Conservation (phyloP, 2,329 filamentous ascomycete genomes). For the Nakataea oryzae region DNA sequence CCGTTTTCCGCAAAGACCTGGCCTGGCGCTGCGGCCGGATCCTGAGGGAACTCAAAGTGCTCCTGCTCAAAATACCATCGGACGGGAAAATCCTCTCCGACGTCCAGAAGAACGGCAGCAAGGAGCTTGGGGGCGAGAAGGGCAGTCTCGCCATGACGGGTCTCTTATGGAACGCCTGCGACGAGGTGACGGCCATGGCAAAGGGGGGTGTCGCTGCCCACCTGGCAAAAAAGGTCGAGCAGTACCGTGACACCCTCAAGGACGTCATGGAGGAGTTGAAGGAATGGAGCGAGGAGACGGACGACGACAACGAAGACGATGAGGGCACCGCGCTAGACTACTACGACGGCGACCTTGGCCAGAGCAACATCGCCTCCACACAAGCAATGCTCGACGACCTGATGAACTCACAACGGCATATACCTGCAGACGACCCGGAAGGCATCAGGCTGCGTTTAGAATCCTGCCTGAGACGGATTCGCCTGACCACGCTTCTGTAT, state of each 20-base stretch:
- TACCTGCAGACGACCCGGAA: constrained; percentile 54
- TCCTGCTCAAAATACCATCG: constrained; percentile 49
- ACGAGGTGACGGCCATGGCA: constrained; percentile 55
- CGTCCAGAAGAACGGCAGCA: constrained; percentile 32
- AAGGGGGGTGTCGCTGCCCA: constrained; percentile 59
- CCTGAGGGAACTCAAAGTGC: constrained; percentile 48
- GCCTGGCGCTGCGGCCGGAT: constrained; percentile 46
- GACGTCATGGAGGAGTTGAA: constrained; percentile 81
- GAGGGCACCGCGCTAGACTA: constrained; percentile 27
- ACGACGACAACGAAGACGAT: constrained; percentile 47
- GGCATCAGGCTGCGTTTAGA: constrained; percentile 56
- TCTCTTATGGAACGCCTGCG: constrained; percentile 75
- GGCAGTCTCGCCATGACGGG: constrained; percentile 58
- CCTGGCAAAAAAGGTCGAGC: constrained; percentile 59
- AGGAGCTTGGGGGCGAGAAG: constrained; percentile 24
- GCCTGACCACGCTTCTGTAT: constrained; percentile 58
- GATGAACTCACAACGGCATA: constrained; percentile 50
- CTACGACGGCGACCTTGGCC: constrained; percentile 22
- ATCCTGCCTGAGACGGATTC: constrained; percentile 50
- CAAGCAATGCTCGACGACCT: constrained; percentile 57
- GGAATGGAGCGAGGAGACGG: constrained; percentile 72
- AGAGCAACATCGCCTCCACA: constrained; percentile 24
- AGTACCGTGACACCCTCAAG: constrained; percentile 64
- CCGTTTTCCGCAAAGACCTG: constrained; percentile 52
- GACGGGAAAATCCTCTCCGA: constrained; percentile 43